Evolutionary conservation across 2,329 filamentous ascomycete species (phyloP), one percentile per base, ranked within the genome.

Genomic region (Pseudomassariella vexata): DNA sequence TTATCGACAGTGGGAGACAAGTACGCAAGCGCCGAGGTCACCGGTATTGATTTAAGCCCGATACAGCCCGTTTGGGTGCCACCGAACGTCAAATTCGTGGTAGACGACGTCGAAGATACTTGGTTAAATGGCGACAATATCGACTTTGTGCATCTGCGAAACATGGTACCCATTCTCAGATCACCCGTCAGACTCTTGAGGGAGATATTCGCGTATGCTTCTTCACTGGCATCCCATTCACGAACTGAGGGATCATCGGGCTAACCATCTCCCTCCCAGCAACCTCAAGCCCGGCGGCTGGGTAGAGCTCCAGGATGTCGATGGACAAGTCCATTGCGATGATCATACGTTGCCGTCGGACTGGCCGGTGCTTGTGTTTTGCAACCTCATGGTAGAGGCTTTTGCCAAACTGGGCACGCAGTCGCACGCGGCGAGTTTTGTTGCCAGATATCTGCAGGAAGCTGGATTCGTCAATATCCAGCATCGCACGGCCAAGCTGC

Each of bases 141-240:
- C 48, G 68, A 73, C 47, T 65, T 65, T 38, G 63, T 73, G 35
- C 68, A 73, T 44, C 47, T 59, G 24, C 59, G 69, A 18, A 59
- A 66, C 27, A 60, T 70, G 55, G 55, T 65, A 9, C 56, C 59
- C 0, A 55, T 63, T 2, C 42, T 48, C 6, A 44, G 27, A 32
- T 46, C 29, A 5, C 42, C 42, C 6, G 25, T 44, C 6, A 32
- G 39, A n/a, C 32, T 47, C 4, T 25, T 48, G 7, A 42, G 34
- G 27, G 39, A 45, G 9, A 25, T 40, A 14, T 47, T 34, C 19
- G 39, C 41, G 45, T 46, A 45, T 28, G 35, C n/a, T 23, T 14
- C 9, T 14, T 21, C 19, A 5, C 26, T 34, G 17, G 24, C 15
- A 5, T 8, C 24, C 9, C 10, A 30, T 20, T 19, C 6, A 22